A percentile compares a stretch with the other conserved stretches of the same genome.
phyloP scores from a whole-genome alignment of 1,284 basidiomycete genomes.

The Ceratorhiza oryzae-sativae region DNA sequence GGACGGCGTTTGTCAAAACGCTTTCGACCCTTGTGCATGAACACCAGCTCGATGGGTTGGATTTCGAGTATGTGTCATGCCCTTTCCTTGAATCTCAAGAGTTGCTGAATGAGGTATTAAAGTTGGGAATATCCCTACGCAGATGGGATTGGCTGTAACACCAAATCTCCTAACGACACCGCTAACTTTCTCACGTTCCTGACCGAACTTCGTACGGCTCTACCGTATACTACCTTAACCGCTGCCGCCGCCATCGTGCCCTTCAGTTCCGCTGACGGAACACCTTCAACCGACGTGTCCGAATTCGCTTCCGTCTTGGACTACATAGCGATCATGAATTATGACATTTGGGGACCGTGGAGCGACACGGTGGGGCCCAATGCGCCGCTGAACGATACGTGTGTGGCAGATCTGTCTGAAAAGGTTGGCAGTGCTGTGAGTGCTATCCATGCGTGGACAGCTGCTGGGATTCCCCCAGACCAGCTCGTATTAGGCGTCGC shows the following conservation, averaged over 20 bases:
- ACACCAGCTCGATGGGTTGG: conserved; percentile 58
- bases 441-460: conserved; percentile 55
- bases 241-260: conserved; percentile 57
- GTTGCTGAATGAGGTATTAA: neutral
- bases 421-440: conserved; percentile 43
- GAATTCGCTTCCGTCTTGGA: conserved; percentile 57
- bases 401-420: conserved; percentile 51
- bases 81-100: neutral
- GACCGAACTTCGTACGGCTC: conserved; percentile 51
- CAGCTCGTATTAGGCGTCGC: conserved; percentile 60
- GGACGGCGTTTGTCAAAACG: conserved; percentile 53
- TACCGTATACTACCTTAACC: conserved; percentile 55
- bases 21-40: conserved; percentile 53
- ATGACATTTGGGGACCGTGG: conserved; percentile 56
- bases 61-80: conserved; percentile 48
- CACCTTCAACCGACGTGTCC: conserved; percentile 55
- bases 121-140: conserved; percentile 60
- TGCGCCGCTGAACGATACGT: conserved; percentile 57
- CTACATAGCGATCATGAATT: conserved; percentile 62
- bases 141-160: conserved; percentile 53
- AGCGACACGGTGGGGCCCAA: conserved; percentile 57
- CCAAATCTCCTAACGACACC: conserved; percentile 51
- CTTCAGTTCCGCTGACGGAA: conserved; percentile 52
- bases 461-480: conserved; percentile 57
- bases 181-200: conserved; percentile 56